Evolutionary conservation across 1,139 yeast species (phyloP).

Genomic region (Saccharomyces hybrid): DNA sequence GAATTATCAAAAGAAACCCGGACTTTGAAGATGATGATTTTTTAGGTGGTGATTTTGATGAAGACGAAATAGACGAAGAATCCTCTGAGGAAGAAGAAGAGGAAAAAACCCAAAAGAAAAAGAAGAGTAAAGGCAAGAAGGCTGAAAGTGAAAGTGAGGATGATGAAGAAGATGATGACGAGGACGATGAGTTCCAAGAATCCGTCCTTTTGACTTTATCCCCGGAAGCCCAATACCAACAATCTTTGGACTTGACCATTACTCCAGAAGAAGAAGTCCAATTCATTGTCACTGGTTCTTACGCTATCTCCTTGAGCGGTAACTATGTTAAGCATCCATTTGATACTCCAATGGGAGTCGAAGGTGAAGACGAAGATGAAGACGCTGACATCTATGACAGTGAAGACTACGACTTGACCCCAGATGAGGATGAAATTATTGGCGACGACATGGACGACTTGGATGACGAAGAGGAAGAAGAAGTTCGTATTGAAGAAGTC

Average conservation of each 20-base stretch:
- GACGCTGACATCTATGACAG: slow-evolving; percentile 48
- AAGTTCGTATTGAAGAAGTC: slow-evolving; percentile 39
- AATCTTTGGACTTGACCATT: slow-evolving; percentile 81
- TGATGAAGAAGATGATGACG: slow-evolving; percentile 35
- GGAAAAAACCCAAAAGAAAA: slow-evolving; percentile 27
- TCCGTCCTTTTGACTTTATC: slow-evolving; percentile 83
- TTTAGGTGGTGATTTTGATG: slow-evolving; percentile 49
- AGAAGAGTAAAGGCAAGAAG: slow-evolving; percentile 29
- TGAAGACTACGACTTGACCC: slow-evolving; percentile 81
- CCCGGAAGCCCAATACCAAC: slow-evolving; percentile 81
- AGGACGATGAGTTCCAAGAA: slow-evolving; percentile 65
- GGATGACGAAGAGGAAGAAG: slow-evolving; percentile 54
- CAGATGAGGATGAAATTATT: slow-evolving; percentile 79
- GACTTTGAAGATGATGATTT: slow-evolving; percentile 42
- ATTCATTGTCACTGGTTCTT: slow-evolving; percentile 93
- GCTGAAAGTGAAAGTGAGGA: slow-evolving; percentile 32
- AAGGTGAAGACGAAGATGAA: slow-evolving; percentile 42
- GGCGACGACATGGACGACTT: slow-evolving; percentile 52
- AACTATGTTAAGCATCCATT: slow-evolving; percentile 94
- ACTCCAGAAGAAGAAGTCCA: slow-evolving; percentile 89
- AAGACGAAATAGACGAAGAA: slow-evolving; percentile 41
- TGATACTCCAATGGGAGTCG: slow-evolving; percentile 44
- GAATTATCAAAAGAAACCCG: slow-evolving; percentile 71
- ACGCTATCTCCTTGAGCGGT: slow-evolving; percentile 87
- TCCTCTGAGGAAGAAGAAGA: slow-evolving; percentile 35